These are phyloP conservation scores for Durusdinium trenchii DNA, from an alignment of 73 alveolate genomes.

Conservation along the genomic window DNA sequence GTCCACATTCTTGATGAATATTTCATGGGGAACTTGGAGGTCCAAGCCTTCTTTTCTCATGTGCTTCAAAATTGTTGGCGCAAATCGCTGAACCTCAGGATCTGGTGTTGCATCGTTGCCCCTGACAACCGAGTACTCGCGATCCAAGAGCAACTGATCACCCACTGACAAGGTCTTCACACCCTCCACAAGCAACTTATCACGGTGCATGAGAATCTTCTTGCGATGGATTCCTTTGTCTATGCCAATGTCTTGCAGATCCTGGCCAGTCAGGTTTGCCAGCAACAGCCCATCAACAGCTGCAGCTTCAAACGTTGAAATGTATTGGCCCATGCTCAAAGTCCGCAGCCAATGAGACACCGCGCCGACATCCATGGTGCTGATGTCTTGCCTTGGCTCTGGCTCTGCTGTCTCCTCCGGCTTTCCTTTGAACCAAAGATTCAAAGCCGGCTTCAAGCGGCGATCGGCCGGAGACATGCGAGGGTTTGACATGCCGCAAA, in stretches of 20 bases:
- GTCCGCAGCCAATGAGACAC: constrained; percentile 41
- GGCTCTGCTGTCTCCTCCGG: background rate
- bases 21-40: too few relatives aligned
- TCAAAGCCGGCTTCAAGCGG: too few relatives aligned
- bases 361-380: background rate
- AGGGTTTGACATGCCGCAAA: too few relatives aligned
- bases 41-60: background rate
- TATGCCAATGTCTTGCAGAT: constrained; percentile 37
- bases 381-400: background rate
- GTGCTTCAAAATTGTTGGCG: background rate
- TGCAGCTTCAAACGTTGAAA: background rate
- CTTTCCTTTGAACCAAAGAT: background rate
- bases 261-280: constrained; percentile 10
- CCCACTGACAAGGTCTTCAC: background rate
- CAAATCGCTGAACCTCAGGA: constrained; percentile 11
- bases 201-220: constrained; percentile 14
- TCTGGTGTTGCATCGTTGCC: background rate
- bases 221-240: constrained; percentile 35
- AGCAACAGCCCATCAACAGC: constrained; percentile 30
- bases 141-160: background rate
- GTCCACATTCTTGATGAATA: background rate
- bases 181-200: background rate
- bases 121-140: background rate
- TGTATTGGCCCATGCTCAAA: background rate
- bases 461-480: too few relatives aligned